Percentiles rank a stretch among this genome's conserved stretches.
Evolutionary conservation across 768 basidiomycete genomes (phyloP).

Genomic region (Lactarius quietus): DNA sequence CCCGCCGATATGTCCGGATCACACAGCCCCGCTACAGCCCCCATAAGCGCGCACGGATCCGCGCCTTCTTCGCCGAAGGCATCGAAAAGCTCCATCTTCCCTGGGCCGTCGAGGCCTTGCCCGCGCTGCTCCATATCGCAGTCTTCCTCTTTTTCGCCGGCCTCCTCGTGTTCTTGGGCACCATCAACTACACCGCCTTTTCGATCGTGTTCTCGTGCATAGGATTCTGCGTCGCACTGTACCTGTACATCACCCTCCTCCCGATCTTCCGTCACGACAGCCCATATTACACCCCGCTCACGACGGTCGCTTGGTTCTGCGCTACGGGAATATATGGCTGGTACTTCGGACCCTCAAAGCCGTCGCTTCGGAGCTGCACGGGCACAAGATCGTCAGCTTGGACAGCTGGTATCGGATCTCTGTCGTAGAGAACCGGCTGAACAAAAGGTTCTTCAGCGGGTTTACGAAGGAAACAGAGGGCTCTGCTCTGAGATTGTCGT

Average conservation of each 20-base stretch:
- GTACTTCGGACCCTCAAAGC: slow-evolving; percentile 8
- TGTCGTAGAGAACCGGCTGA: slow-evolving; percentile 11
- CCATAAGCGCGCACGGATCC: slow-evolving; percentile 39
- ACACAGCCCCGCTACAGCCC: slow-evolving; percentile 32
- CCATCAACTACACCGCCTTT: slow-evolving; percentile 27
- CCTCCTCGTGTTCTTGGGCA: slow-evolving; percentile 43
- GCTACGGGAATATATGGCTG: slow-evolving; percentile 16
- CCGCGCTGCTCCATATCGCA: slow-evolving; percentile 47
- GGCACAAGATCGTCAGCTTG: slow-evolving; percentile 14
- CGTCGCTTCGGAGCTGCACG: slow-evolving; percentile 16
- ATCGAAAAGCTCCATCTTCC: slow-evolving; percentile 40
- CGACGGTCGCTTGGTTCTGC: slow-evolving; percentile 18
- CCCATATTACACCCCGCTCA: slow-evolving; percentile 29
- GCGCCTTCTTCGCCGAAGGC: slow-evolving; percentile 38
- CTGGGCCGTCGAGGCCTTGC: slow-evolving; percentile 42
- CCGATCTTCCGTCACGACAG: slow-evolving; percentile 16
- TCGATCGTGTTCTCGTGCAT: slow-evolving; percentile 14
- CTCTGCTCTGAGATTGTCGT: slow-evolving; percentile 6
- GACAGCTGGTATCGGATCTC: slow-evolving; percentile 21
- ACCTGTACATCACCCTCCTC: slow-evolving; percentile 21
- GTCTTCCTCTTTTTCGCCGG: slow-evolving; percentile 50
- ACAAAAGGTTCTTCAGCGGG: slow-evolving; percentile 18
- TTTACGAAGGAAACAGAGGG: slow-evolving; percentile 17
- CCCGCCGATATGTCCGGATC: slow-evolving; percentile 35
- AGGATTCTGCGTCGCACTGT: slow-evolving; percentile 17